Base-by-base conservation (phyloP, 202 grass and related monocot genomes). In the Panicum hallii region DNA sequence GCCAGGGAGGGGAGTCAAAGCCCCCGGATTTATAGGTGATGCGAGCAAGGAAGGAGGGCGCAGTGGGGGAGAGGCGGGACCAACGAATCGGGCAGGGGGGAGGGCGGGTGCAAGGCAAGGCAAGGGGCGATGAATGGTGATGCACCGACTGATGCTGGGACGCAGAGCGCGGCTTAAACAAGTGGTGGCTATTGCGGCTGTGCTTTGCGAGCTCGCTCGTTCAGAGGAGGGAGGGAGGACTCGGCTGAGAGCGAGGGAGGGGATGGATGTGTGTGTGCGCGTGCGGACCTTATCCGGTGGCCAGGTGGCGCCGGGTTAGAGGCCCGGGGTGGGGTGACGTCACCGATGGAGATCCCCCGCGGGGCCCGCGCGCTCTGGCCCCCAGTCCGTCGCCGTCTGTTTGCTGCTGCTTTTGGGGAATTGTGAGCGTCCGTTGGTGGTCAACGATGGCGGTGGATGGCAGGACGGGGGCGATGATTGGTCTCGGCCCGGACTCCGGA, bases 141-240 rank as follows among this genome's bases (percentile, higher is more conserved):
- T 76, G 68, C 72, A 82, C 36, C 10, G 46, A 76, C 19, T 89
- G 87, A 79, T 68, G 83, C 65, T 65, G 72, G 71, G 78, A 82
- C 53, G 78, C 67, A 79, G 23, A 13, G 4, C 26, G 11, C 13
- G 14, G 14, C 10, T 46, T 72, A 64, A 72, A 54, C 22, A 55
- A 54, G 11, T 43, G 58, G 9, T 50, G 26, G 38, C 14, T 40
- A 13, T n/a, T 30, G 41, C 67, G 11, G 19, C 41, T 44, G 32
- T 1, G 32, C 32, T 2, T 44, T 40, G 36, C 16, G 7, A 6
- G 5, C 20, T 45, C 44, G 10, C 11, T 26, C 30, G 58, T 48
- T 22, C 67, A 14, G 34, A 63, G 11, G n/a, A 40, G 63, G 19
- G 53, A 43, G 44, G 12, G 36, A 3, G 36, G 36, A 4, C 26